These are phyloP conservation scores for Leonotis leonurus DNA, from an alignment of 257 asterid genomes.

Conservation along the genomic window DNA sequence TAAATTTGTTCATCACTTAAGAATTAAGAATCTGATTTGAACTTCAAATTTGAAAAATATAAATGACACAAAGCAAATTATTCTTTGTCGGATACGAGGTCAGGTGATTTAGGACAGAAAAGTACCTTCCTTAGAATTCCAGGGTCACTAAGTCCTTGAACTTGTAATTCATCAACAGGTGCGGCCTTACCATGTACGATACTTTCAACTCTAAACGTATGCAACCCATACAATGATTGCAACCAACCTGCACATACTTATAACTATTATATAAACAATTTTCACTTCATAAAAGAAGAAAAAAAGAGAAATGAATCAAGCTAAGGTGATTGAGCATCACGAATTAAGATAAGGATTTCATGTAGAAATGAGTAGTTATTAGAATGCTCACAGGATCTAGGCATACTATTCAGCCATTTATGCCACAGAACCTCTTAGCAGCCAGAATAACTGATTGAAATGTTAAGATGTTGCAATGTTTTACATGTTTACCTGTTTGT, in stretches of 20 bases:
- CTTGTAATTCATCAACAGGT: constrained; percentile 62
- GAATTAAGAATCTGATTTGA: neutral
- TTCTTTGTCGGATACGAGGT: neutral
- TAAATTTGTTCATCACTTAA: neutral
- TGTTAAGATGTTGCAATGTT: constrained; percentile 1
- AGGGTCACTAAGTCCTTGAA: constrained; percentile 60
- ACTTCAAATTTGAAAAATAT: too few relatives aligned
- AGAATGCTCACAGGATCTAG: neutral
- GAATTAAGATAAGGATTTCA: neutral
- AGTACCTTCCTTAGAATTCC: constrained; percentile 52
- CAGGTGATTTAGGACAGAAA: neutral
- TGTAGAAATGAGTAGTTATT: neutral
- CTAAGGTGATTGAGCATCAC: neutral
- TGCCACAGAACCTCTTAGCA: neutral
- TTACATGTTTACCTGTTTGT: neutral
- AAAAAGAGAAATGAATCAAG: neutral
- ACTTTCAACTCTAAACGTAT: constrained; percentile 64
- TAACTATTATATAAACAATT: neutral
- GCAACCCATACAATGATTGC: constrained; percentile 53
- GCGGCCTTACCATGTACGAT: constrained; percentile 58
- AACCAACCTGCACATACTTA: constrained; percentile 43
- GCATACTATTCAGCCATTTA: neutral
- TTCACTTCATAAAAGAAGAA: neutral
- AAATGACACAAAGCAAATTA: neutral
- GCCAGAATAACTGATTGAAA: neutral